Conservation (phyloP, 2,329 filamentous ascomycete genomes). For the Akanthomyces dipterigenus region DNA sequence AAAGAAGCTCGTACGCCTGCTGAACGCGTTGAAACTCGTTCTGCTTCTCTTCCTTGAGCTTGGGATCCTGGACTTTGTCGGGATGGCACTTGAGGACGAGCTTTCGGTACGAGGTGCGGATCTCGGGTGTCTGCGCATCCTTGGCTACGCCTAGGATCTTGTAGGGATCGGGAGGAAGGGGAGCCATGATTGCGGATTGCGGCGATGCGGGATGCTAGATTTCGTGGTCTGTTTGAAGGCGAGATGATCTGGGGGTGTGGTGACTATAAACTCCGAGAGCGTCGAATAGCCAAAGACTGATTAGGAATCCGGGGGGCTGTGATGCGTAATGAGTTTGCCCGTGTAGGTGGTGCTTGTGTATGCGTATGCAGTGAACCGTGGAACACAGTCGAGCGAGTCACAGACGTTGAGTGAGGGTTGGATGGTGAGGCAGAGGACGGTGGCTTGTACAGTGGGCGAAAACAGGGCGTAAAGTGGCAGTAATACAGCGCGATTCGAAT, state of each 20-base stretch:
- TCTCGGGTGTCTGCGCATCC: conserved; percentile 62
- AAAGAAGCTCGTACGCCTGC: conserved; percentile 85
- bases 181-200: conserved; percentile 33
- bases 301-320: neutral
- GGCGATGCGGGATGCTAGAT: conserved; percentile 13
- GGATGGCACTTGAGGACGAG: conserved; percentile 84
- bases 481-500: conserved; percentile 8
- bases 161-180: conserved; percentile 68
- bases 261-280: neutral
- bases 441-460: neutral
- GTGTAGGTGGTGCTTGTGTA: neutral
- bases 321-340: neutral
- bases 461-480: conserved; percentile 4
- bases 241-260: neutral
- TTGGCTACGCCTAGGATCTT: conserved; percentile 65
- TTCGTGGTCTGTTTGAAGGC: conserved; percentile 13
- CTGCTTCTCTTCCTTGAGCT: conserved; percentile 69
- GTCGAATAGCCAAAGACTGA: neutral
- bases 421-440: no score
- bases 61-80: conserved; percentile 78
- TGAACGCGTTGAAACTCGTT: conserved; percentile 90
- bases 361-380: neutral
- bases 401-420: neutral
- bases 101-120: conserved; percentile 77
- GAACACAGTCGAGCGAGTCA: neutral